phyloP scores from a whole-genome alignment of 768 basidiomycete genomes.

The Trametopsis cervina region DNA sequence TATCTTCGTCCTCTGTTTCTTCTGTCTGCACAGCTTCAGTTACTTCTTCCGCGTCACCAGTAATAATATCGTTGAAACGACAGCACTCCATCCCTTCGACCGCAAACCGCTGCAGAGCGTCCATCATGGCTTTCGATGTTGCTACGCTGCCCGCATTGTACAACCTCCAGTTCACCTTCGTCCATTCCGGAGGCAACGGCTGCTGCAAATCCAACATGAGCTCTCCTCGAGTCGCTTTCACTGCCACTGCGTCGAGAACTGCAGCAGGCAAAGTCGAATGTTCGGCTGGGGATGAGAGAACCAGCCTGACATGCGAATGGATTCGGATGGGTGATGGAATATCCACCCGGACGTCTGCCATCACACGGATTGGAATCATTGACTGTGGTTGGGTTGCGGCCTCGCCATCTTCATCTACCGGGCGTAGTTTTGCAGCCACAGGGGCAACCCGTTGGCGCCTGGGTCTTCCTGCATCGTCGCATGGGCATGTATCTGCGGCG shows the following conservation, averaged over 20 bases:
- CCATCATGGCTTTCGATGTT: constrained; percentile 59
- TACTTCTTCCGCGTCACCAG: constrained; percentile 16
- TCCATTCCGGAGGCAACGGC: constrained; percentile 54
- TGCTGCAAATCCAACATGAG: constrained; percentile 47
- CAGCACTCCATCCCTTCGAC: constrained; percentile 39
- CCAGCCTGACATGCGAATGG: constrained; percentile 61
- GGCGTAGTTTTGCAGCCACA: constrained; percentile 32
- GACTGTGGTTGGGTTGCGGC: not conserved
- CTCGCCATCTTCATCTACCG: not conserved
- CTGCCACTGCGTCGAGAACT: constrained; percentile 56
- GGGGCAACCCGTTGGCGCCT: constrained; percentile 38
- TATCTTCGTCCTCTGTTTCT: constrained; percentile 8
- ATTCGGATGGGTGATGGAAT: constrained; percentile 40
- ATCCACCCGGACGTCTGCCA: constrained; percentile 52
- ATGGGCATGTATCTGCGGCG: constrained; percentile 60
- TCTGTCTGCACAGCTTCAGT: not conserved
- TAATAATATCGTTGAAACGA: constrained; percentile 42
- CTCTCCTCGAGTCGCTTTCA: constrained; percentile 45
- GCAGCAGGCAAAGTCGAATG: constrained; percentile 17
- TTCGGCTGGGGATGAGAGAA: constrained; percentile 48
- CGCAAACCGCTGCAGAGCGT: constrained; percentile 45
- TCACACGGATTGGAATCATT: constrained; percentile 26
- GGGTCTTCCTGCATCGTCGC: constrained; percentile 53
- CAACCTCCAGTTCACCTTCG: constrained; percentile 56
- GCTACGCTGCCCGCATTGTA: constrained; percentile 59